Evolutionary conservation across 345 rosid species (phyloP), one percentile per base, ranked within the genome.

Genomic region (Geranium brycei): DNA sequence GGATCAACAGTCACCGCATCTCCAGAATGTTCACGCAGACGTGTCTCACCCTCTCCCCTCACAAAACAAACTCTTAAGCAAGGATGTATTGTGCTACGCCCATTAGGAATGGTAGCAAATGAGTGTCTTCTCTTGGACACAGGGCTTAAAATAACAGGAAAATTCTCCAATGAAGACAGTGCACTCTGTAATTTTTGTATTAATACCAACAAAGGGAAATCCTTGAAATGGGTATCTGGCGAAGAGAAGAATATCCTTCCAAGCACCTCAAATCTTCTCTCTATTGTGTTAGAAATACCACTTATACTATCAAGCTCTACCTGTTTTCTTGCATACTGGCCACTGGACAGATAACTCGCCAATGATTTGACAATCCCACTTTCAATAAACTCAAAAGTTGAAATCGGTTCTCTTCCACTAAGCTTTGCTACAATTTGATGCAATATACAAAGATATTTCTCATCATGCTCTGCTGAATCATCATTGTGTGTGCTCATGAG

Each of bases 301-400:
- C n/a, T 62, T 31, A 65, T 65, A 62, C 63, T 77, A 66, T 60
- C 68, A 35, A 66, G 72, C 60, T 74, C 77, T 68, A 68, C 60
- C 53, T 69, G 65, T 41, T 72, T 80, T 58, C 82, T 79, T 59
- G 77, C 60, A 72, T 80, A 78, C 19, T 70, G 75, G 62, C 96
- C 95, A 74, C 80, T 71, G 47, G 93, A 84, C 56, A 89, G 69
- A 73, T 82, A 92, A 57, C 71, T 81, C 60, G 83, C 82, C 58
- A 92, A 73, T 0, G 93, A 79, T 77, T 81, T 89, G 58, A 86
- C 85, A 66, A 87, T 77, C 69, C 98, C 97, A 77, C 98, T 89
- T 77, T 85, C 93, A 53, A 86, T 80, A 66, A 92, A 85, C 76
- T 89, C 98, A 78, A 92, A 92, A 59, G 86, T 87, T 71, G 98